Conservation (phyloP, 371 early-diverging fungal species). For the Actinomortierella ambigua region DNA sequence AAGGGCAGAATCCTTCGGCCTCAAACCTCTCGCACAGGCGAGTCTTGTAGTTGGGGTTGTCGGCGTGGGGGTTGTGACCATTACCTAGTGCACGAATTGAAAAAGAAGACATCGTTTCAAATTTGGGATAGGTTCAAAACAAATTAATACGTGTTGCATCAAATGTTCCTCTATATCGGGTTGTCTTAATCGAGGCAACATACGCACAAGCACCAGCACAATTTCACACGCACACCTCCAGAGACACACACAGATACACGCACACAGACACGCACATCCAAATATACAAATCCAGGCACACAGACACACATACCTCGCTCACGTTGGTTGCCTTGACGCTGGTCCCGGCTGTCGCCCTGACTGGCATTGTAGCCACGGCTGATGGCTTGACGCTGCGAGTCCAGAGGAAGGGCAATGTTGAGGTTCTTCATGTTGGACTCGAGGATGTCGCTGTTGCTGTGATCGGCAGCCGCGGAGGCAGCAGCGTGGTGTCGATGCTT, state of each 20-base stretch:
- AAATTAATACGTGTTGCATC: too few relatives aligned
- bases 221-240: too few relatives aligned
- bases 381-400: slow-evolving; percentile 50
- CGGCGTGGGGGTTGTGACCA: slow-evolving; percentile 37
- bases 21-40: slow-evolving; percentile 84
- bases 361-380: slow-evolving; percentile 41
- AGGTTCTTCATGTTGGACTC: slow-evolving; percentile 51
- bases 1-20: slow-evolving; percentile 80
- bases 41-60: slow-evolving; percentile 86
- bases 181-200: too few relatives aligned
- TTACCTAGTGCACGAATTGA: too few relatives aligned
- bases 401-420: slow-evolving; percentile 50
- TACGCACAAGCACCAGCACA: too few relatives aligned
- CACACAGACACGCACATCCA: too few relatives aligned
- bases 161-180: too few relatives aligned
- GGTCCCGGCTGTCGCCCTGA: slow-evolving; percentile 8
- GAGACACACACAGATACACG: too few relatives aligned
- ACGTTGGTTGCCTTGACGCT: slow-evolving; percentile 26
- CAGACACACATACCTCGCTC: slow-evolving; percentile 6
- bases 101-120: slow-evolving; percentile 1
- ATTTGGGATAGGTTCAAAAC: neutral
- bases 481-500: slow-evolving; percentile 43
- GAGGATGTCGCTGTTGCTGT: slow-evolving; percentile 42
- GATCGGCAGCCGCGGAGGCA: slow-evolving; percentile 10
- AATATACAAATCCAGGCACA: too few relatives aligned